Evolutionary conservation across 1,284 basidiomycete species (phyloP), one percentile per base, ranked within the genome.

Genomic region (Grifola frondosa): DNA sequence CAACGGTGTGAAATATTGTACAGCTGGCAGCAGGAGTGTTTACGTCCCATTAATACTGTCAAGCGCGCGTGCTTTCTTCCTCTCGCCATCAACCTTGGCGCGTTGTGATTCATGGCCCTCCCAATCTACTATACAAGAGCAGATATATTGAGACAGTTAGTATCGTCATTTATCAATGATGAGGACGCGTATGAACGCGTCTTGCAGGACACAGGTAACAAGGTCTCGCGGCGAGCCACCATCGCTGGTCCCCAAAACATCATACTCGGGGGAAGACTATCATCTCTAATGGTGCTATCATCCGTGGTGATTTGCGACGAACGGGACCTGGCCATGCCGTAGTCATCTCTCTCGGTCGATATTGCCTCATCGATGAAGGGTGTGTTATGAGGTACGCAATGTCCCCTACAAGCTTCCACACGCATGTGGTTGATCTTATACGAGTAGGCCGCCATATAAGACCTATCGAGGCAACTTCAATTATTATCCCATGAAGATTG

Each of bases 201-300:
- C n/a, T n/a, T n/a, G 23, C 42, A 65, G 63, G 63, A 64, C 49
- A 64, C 63, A 33, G 63, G 63, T 8, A 65, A 64, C 58, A 94
- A 94, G 65, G 92, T 97, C 35, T 96, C 93, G 22, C 80, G 93
- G 31, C 82, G 89, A 50, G 91, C 92, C 9, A 84, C 83, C 10
- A 97, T 98, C 54, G 80, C 86, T 32, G 96, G 96, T 10, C 90
- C 93, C 9, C 87, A 92, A 60, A 97, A 97, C 63, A 98, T 98
- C 61, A 91, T 98, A 48, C 81, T 99, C 5, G 92, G 91, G 96
- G 96, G 32, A 97, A 97, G 69, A 95, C 91, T 5, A 91, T 98
- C 63, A 95, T 99, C 42, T 87, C 93, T 12, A 86, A 80, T 37
- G 79, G 81, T 45, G 87, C 87, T 13, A 88, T 96, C 47, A 85